phyloP scores from a whole-genome alignment of 2,329 filamentous ascomycete species.

The Cytospora piceae region DNA sequence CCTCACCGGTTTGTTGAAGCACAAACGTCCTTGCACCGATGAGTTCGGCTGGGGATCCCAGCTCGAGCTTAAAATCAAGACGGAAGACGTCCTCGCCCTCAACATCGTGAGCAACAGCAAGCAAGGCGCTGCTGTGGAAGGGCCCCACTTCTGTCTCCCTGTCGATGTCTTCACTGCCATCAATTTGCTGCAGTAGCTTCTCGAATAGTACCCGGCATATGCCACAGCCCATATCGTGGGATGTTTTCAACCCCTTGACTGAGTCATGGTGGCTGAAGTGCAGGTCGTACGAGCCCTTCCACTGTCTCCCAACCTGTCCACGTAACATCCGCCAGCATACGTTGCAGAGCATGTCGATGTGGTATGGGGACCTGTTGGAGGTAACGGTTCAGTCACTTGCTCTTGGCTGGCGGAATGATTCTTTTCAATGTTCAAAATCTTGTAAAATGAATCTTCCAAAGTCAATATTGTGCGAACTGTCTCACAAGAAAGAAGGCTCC shows the following conservation, averaged over 20 bases:
- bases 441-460: too few species aligned
- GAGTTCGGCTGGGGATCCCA: neutral
- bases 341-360: slow-evolving; percentile 4
- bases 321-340: slow-evolving; percentile 17
- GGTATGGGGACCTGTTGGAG: neutral
- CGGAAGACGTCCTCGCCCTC: neutral
- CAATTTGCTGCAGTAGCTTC: neutral
- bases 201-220: slow-evolving; percentile 7
- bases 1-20: slow-evolving; percentile 4
- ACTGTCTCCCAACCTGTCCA: neutral
- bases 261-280: slow-evolving; percentile 12
- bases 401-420: too few species aligned
- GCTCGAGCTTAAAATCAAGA: slow-evolving; percentile 1
- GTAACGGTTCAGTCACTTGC: too few species aligned
- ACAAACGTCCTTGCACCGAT: slow-evolving; percentile 5
- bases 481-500: too few species aligned
- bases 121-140: neutral
- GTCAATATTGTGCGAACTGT: too few species aligned
- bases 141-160: neutral
- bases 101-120: neutral
- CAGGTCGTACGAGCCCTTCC: slow-evolving; percentile 6
- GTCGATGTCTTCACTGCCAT: neutral
- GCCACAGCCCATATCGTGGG: neutral
- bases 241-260: neutral
- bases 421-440: too few species aligned